Conservation (phyloP, 106 monocot genomes). For the Acanthochlamys bracteata region DNA sequence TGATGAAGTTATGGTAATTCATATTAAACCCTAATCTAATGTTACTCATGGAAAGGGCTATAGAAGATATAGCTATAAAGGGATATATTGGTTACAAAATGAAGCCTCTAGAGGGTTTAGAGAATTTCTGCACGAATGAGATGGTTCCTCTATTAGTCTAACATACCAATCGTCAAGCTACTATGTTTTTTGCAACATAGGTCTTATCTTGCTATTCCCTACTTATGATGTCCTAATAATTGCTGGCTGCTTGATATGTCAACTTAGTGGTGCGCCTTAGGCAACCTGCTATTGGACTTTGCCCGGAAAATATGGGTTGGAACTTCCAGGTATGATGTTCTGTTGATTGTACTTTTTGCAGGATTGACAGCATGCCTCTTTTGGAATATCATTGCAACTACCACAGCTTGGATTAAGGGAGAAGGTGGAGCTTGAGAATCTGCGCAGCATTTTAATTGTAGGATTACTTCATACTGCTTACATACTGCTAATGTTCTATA, state of each 20-base stretch:
- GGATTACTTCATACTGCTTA: background rate
- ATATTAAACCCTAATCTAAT: no score
- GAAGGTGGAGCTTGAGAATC: conserved; percentile 23
- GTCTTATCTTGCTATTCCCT: background rate
- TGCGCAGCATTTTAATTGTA: background rate
- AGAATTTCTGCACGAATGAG: no score
- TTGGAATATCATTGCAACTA: conserved; percentile 69
- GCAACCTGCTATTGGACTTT: background rate
- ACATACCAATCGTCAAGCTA: no score
- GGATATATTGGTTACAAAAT: no score
- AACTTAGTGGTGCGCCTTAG: background rate
- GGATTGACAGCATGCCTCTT: conserved; percentile 42
- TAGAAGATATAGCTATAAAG: no score
- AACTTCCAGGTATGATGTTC: background rate
- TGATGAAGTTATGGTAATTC: no score
- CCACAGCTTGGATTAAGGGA: conserved; percentile 68
- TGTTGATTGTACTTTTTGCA: conserved; percentile 15
- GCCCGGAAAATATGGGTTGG: background rate
- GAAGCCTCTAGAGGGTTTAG: no score
- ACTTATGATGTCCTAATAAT: background rate
- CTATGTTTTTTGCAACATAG: background rate
- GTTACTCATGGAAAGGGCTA: no score
- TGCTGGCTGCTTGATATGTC: background rate
- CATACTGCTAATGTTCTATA: conserved; percentile 1
- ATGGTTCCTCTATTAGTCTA: no score